Conservation (phyloP, 1,139 yeast species). For the Pichia sp. region DNA sequence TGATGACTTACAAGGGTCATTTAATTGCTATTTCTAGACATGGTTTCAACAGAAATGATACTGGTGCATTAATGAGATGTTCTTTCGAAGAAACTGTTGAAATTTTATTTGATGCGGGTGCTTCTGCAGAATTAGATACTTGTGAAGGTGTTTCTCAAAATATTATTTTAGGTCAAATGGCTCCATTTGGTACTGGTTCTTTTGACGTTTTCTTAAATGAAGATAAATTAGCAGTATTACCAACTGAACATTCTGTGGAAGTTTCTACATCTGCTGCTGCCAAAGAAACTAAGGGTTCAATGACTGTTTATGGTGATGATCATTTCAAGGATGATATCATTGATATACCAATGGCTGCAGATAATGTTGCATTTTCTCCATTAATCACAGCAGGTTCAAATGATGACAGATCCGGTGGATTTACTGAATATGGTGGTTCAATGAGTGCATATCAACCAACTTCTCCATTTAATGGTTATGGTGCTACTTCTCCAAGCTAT, state of each 20-base stretch:
- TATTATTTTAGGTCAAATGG: slow-evolving; percentile 96
- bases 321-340: slow-evolving; percentile 71
- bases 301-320: slow-evolving; percentile 84
- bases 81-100: slow-evolving; percentile 99
- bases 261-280: slow-evolving; percentile 30
- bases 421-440: slow-evolving; percentile 79
- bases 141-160: slow-evolving; percentile 98
- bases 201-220: slow-evolving; percentile 96
- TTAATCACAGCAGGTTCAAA: slow-evolving; percentile 70
- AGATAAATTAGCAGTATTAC: slow-evolving; percentile 66
- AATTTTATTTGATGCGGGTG: slow-evolving; percentile 95
- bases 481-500: slow-evolving; percentile 57
- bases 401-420: slow-evolving; percentile 75
- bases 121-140: slow-evolving; percentile 95
- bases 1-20: slow-evolving; percentile 98
- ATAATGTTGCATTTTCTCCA: slow-evolving; percentile 90
- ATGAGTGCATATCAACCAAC: slow-evolving; percentile 51
- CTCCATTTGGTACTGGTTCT: slow-evolving; percentile 98
- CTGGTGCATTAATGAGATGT: slow-evolving; percentile 99
- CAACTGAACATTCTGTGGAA: slow-evolving; percentile 39
- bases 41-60: slow-evolving; percentile 97
- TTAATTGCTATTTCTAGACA: slow-evolving; percentile 99
- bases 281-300: slow-evolving; percentile 64
- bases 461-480: slow-evolving; percentile 51
- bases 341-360: slow-evolving; percentile 68